phyloP scores from a whole-genome alignment of 2,329 filamentous ascomycete species.

The Cadophora sp. region DNA sequence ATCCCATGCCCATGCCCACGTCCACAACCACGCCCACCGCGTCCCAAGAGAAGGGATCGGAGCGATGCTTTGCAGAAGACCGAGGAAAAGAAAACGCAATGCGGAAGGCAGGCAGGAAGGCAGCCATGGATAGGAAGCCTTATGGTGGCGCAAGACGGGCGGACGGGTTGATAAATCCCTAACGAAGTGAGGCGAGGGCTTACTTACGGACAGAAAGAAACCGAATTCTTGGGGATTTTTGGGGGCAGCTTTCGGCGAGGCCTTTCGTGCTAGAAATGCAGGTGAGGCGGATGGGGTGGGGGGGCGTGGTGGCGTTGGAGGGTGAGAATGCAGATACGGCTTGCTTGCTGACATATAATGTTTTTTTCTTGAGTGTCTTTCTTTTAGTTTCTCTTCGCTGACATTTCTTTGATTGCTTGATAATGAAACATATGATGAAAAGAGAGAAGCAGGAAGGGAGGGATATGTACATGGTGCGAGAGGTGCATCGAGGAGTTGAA shows the following conservation, averaged over 20 bases:
- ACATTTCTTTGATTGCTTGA: background rate
- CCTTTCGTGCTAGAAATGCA: background rate
- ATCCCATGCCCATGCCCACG: too few species aligned
- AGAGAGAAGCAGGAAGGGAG: too few species aligned
- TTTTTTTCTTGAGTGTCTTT: too few species aligned
- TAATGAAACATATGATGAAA: background rate
- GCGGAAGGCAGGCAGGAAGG: background rate
- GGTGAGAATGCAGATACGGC: background rate
- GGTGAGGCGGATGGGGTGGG: constrained; percentile 1
- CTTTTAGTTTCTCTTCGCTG: background rate
- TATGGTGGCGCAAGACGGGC: background rate
- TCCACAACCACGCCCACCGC: too few species aligned
- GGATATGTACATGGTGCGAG: too few species aligned
- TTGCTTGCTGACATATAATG: background rate
- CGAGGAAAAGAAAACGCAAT: too few species aligned
- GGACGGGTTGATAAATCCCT: background rate
- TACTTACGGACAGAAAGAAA: too few species aligned
- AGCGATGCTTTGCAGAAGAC: constrained; percentile 24
- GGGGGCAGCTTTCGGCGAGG: constrained; percentile 17
- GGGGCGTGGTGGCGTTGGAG: background rate
- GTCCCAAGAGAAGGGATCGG: background rate
- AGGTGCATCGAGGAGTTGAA: background rate
- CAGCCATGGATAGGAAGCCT: background rate
- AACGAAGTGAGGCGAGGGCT: too few species aligned
- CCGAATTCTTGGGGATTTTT: background rate